These are phyloP conservation scores for Carex kokanica DNA, from an alignment of 176 grass and related monocot genomes.

Conservation along the genomic window DNA sequence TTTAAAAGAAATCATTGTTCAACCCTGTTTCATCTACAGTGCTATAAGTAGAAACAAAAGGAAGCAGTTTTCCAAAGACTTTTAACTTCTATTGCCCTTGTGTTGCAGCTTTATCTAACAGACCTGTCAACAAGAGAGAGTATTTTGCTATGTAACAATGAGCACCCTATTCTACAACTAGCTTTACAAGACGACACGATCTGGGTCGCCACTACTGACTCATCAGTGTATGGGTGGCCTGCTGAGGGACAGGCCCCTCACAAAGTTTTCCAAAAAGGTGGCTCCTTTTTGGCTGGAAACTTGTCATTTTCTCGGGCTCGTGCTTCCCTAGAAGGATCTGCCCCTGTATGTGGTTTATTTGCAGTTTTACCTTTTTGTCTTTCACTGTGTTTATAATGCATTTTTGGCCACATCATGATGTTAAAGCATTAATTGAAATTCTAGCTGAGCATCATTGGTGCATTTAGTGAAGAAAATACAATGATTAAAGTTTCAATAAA, in stretches of 20 bases:
- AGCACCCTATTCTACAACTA: slow-evolving; percentile 71
- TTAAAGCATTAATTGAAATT: background rate
- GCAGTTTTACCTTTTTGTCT: slow-evolving; percentile 18
- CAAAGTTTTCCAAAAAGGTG: slow-evolving; percentile 80
- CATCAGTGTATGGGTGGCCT: slow-evolving; percentile 75
- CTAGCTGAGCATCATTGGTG: background rate
- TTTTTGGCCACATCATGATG: background rate
- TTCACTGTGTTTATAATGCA: slow-evolving; percentile 8
- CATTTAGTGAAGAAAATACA: slow-evolving; percentile 2
- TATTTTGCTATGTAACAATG: slow-evolving; percentile 78
- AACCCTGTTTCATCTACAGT: background rate
- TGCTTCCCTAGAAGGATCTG: slow-evolving; percentile 90
- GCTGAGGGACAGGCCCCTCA: slow-evolving; percentile 62
- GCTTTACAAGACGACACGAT: slow-evolving; percentile 93
- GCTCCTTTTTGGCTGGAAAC: slow-evolving; percentile 96
- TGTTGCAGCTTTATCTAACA: slow-evolving; percentile 77
- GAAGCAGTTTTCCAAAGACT: background rate
- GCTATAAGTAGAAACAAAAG: background rate
- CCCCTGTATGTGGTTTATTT: slow-evolving; percentile 65
- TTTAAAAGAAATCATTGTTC: background rate
- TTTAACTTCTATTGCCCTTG: slow-evolving; percentile 30
- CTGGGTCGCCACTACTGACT: slow-evolving; percentile 84
- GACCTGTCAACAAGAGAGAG: slow-evolving; percentile 86
- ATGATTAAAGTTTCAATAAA: background rate
- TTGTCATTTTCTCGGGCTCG: slow-evolving; percentile 93